Evolutionary conservation across 2,329 filamentous ascomycete genomes (phyloP), one percentile per base, ranked within the genome.

Genomic region (Aplosporella prunicola): DNA sequence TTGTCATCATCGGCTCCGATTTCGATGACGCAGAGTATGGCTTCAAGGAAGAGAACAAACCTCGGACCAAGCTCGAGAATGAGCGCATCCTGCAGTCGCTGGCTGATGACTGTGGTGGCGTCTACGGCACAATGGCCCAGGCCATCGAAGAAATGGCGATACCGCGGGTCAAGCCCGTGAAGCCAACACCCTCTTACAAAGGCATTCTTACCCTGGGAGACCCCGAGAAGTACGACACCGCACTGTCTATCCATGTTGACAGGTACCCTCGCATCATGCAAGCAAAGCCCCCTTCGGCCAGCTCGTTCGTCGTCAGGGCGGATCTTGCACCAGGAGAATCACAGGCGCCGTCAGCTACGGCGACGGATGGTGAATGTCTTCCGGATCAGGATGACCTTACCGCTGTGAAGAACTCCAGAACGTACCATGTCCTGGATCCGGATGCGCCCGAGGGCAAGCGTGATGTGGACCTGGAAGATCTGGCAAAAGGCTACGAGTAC

Each of bases 401-500:
- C 1, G 71, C 73, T 1, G 82, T 96, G n/a, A 80, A 78, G 48
- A 81, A 75, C 42, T 69, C 80, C n/a, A 76, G 84, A 27, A 76
- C 76, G 1, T 98, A 96, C 60, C 80, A 81, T 50, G 74, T 96
- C 42, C 74, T 80, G 24, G 84, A 95, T 43, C 72, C 80, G 5
- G 67, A 73, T 25, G 78, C 78, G 1, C 78, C 81, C 0, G 86
- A 84, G 11, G 82, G 83, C 9, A 93, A 89, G 61, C 72, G 71
- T 37, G 85, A 94, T 36, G 78, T 98, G 17, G 76, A 82, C 18
- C 77, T 78, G 41, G 87, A 93, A 10, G 76, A 85, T 11, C 69
- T 98, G 24, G 85, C 85, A n/a, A 93, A 87, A 56, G 91, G 91
- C 0, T 98, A 89, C 52, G 80, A 86, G 52, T 98, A 98, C 55